A percentile compares a stretch with the other conserved stretches of the same genome.
phyloP scores from a whole-genome alignment of 805 yeast genomes.

The Debaryomyces maramus region DNA sequence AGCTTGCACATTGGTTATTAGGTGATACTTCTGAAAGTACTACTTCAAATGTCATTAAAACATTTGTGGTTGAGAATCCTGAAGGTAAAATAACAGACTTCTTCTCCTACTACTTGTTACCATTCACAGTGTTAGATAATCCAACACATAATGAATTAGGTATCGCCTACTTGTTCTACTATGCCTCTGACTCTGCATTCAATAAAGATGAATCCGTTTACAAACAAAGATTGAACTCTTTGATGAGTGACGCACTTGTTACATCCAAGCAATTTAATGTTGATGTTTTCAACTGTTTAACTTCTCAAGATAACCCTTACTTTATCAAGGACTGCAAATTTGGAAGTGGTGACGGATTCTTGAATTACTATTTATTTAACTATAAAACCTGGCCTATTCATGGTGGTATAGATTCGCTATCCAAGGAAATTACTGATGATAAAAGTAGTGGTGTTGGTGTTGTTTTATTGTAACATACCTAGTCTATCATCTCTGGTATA shows the following conservation, averaged over 20 bases:
- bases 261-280: slow-evolving; percentile 65
- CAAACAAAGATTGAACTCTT: slow-evolving; percentile 55
- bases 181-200: slow-evolving; percentile 69
- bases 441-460: slow-evolving; percentile 84
- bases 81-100: slow-evolving; percentile 79
- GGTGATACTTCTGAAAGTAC: slow-evolving; percentile 38
- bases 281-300: slow-evolving; percentile 92
- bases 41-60: slow-evolving; percentile 57
- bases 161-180: slow-evolving; percentile 87
- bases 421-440: slow-evolving; percentile 51
- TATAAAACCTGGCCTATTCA: slow-evolving; percentile 76
- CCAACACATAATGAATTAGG: slow-evolving; percentile 65
- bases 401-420: slow-evolving; percentile 71
- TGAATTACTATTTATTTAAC: slow-evolving; percentile 90
- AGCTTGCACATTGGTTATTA: slow-evolving; percentile 79
- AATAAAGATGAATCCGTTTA: slow-evolving; percentile 44
- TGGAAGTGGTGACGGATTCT: slow-evolving; percentile 90
- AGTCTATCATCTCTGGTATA: not conserved
- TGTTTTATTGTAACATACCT: slow-evolving; percentile 60
- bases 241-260: slow-evolving; percentile 75
- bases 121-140: slow-evolving; percentile 77
- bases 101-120: slow-evolving; percentile 84
- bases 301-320: slow-evolving; percentile 84
- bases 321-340: slow-evolving; percentile 83
- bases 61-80: slow-evolving; percentile 69